Percentiles rank a stretch among this genome's conserved stretches.
Conservation (phyloP, 768 basidiomycete species). For the Xerocomellus chrysenteron region DNA sequence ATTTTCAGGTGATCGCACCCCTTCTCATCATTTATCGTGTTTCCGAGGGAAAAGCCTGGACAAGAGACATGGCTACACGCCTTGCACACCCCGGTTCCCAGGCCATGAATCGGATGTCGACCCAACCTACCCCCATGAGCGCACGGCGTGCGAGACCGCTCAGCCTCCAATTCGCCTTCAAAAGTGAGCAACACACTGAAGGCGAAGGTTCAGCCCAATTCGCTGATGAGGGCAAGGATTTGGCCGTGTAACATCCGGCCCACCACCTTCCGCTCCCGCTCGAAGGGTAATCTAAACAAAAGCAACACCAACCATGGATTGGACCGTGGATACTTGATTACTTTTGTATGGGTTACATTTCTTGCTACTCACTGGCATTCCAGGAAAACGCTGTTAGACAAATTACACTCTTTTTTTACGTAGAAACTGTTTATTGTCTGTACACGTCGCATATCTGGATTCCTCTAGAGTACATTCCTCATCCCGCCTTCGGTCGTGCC, state of each 20-base stretch:
- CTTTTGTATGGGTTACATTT: too few relatives aligned
- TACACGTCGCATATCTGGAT: not conserved
- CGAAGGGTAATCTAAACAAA: not conserved
- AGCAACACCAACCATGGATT: not conserved
- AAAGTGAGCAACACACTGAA: slow-evolving; percentile 1
- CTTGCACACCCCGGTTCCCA: not conserved
- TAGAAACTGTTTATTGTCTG: not conserved
- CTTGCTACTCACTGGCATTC: not conserved
- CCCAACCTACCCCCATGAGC: not conserved
- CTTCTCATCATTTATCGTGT: slow-evolving; percentile 51
- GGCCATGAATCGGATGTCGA: not conserved
- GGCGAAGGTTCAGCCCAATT: slow-evolving; percentile 1
- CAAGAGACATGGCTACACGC: slow-evolving; percentile 17
- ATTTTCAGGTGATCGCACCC: slow-evolving; percentile 43
- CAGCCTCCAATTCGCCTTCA: slow-evolving; percentile 20
- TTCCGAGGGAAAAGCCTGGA: slow-evolving; percentile 46
- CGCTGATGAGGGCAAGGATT: slow-evolving; percentile 3
- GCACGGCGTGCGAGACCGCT: not conserved
- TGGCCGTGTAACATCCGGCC: not conserved
- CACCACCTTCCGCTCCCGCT: not conserved
- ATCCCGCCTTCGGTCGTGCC: not conserved
- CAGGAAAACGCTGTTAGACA: not conserved
- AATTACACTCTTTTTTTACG: not conserved
- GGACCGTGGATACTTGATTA: not conserved
- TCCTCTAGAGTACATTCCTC: not conserved